phyloP scores from a whole-genome alignment of 2,329 filamentous ascomycete genomes.

The Phaeosphaeriaceae sp. region DNA sequence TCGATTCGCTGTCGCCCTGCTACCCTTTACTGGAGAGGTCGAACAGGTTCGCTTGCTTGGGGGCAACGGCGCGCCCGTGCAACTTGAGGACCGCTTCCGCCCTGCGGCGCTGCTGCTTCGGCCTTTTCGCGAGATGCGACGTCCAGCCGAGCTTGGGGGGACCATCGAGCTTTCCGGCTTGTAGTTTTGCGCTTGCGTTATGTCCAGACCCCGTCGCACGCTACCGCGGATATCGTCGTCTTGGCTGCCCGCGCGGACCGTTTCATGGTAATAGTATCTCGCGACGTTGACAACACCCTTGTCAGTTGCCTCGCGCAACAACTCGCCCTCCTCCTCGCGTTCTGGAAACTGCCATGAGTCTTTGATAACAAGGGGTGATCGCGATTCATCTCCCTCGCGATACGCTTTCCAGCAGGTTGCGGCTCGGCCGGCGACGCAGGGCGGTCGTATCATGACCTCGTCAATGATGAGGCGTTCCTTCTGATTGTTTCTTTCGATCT shows the following conservation, averaged over 20 bases:
- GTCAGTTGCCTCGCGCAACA: slow-evolving; percentile 47
- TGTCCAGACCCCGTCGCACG: slow-evolving; percentile 40
- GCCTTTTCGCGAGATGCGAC: slow-evolving; percentile 18
- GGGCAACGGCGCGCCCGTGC: too few species aligned
- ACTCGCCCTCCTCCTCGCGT: slow-evolving; percentile 51
- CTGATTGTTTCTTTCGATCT: slow-evolving; percentile 46
- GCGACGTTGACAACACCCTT: slow-evolving; percentile 50
- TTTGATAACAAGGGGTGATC: slow-evolving; percentile 52
- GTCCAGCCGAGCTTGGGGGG: slow-evolving; percentile 21
- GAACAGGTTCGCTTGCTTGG: background rate
- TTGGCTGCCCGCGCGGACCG: slow-evolving; percentile 34
- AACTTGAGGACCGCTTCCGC: too few species aligned
- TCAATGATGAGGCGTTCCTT: too few species aligned
- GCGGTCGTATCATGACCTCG: too few species aligned
- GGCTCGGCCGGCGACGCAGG: slow-evolving; percentile 16
- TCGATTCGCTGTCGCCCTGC: slow-evolving; percentile 33
- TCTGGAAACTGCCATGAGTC: slow-evolving; percentile 55
- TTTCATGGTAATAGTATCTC: slow-evolving; percentile 54
- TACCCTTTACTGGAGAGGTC: slow-evolving; percentile 16
- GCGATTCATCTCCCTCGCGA: slow-evolving; percentile 41
- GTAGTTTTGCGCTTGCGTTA: slow-evolving; percentile 45
- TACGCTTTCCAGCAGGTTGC: slow-evolving; percentile 42
- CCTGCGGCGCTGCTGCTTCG: slow-evolving; percentile 8
- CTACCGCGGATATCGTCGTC: slow-evolving; percentile 47
- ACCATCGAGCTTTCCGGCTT: slow-evolving; percentile 28